A percentile compares a stretch with the other conserved stretches of the same genome.
Conservation (phyloP, 768 basidiomycete species). For the Tremella yokohamensis region DNA sequence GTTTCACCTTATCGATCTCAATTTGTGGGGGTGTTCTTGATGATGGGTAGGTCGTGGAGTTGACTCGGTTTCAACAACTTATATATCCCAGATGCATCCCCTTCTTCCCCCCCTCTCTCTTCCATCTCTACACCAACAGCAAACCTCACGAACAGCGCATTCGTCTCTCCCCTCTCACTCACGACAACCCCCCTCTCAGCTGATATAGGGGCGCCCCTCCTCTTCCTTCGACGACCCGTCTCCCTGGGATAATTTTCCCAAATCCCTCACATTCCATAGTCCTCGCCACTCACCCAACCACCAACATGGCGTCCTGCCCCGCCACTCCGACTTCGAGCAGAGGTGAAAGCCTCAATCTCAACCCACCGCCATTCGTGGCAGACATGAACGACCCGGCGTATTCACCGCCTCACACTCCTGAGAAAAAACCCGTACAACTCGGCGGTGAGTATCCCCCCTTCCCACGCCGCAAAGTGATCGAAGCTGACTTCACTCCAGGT, state of each 20-base stretch:
- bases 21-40: no score
- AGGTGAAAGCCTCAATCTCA: not conserved
- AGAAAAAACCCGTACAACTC: constrained; percentile 18
- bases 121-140: not conserved
- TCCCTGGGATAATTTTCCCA: no score
- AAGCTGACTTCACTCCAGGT: constrained; percentile 17
- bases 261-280: no score
- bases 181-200: no score
- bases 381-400: constrained; percentile 43
- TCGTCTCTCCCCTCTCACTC: no score
- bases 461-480: not conserved
- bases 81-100: not conserved
- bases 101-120: not conserved
- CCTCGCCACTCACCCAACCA: not conserved
- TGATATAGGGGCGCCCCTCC: no score
- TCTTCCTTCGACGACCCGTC: no score
- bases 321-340: not conserved
- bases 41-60: no score
- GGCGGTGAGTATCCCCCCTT: constrained; percentile 16
- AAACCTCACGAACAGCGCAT: not conserved
- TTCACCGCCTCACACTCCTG: constrained; percentile 40
- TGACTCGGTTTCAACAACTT: no score
- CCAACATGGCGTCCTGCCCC: constrained; percentile 2
- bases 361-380: constrained; percentile 20
- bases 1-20: not conserved